Base-by-base conservation (phyloP, 139 green algal genomes). In the Haematococcus lacustris region DNA sequence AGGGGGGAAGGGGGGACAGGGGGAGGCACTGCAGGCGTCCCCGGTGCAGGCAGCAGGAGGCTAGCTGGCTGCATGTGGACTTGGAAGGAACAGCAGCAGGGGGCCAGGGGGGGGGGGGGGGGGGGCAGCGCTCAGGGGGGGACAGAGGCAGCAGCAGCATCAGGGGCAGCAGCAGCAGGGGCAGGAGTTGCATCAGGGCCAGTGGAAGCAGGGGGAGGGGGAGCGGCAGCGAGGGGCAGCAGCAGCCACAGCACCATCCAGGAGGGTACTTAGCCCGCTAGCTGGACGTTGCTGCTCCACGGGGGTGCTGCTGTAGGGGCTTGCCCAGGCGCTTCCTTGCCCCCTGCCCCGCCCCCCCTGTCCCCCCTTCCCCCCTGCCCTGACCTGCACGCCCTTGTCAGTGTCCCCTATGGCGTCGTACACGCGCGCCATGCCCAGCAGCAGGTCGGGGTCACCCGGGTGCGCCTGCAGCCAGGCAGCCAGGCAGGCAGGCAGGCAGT, bases 391-490 rank as follows among this genome's bases (percentile, higher is more conserved):
- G 3, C 76, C 84, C 61, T 86, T 73, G 33, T 86, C 78, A 3
- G 74, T 62, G 43, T 93, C 80, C 25, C 86, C 88, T 37, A 95
- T 70, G 17, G 82, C 86, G 66, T 95, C 90, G 62, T 92, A 75
- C 40, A 92, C 77, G 5, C 90, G 73, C 39, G 88, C 88, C 51
- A 83, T 64, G 37, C 85, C 90, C 67, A 95, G 83, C 71, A 92
- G 65, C 73, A 89, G 77, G 23, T 57, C 71, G 5, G 80, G 61
- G 38, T 91, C 81, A 0, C 71, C 76, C 2, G 83, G 80, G 73
- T 90, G 86, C 13, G 75, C 78, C 35, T 73, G 65, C 38, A 70
- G 9, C 51, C 26, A 33, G 23, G 21, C 57, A 39, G 68, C 13
- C 26, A 63, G n/a, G n/a, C n/a, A n/a, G n/a, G n/a, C n/a, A n/a